A percentile compares a stretch with the other conserved stretches of the same genome.
These are phyloP conservation scores for Fusarium luffae DNA, from an alignment of 2,329 filamentous ascomycete species.

Conservation along the genomic window DNA sequence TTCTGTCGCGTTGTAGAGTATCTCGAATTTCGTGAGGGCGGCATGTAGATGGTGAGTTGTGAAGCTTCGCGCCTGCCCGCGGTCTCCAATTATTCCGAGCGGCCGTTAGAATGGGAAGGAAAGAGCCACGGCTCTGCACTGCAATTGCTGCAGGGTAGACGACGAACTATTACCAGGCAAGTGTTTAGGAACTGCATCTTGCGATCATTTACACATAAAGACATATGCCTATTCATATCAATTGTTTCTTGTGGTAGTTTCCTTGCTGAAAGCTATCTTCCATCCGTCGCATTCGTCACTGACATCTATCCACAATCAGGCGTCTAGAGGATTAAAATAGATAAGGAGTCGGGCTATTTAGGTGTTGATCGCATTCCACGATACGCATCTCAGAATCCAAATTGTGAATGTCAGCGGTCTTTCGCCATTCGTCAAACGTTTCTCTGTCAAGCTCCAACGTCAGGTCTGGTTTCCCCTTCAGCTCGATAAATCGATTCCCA, in stretches of 20 bases:
- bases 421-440: neutral
- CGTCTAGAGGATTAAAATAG: no score
- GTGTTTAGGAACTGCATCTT: no score
- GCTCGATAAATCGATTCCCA: neutral
- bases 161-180: no score
- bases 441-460: neutral
- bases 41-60: neutral
- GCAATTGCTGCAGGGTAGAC: no score
- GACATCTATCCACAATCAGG: no score
- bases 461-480: neutral
- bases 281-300: no score
- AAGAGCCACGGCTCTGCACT: neutral
- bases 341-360: no score
- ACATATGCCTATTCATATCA: no score
- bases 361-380: neutral
- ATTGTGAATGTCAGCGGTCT: neutral
- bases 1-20: conserved; percentile 55
- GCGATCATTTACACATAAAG: no score
- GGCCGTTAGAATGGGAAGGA: neutral
- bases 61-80: neutral
- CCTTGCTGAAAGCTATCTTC: no score
- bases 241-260: no score
- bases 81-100: neutral
- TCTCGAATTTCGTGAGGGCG: conserved; percentile 11
- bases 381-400: neutral